These are phyloP conservation scores for Claviceps sp. DNA, from an alignment of 2,329 filamentous ascomycete species.

Conservation along the genomic window DNA sequence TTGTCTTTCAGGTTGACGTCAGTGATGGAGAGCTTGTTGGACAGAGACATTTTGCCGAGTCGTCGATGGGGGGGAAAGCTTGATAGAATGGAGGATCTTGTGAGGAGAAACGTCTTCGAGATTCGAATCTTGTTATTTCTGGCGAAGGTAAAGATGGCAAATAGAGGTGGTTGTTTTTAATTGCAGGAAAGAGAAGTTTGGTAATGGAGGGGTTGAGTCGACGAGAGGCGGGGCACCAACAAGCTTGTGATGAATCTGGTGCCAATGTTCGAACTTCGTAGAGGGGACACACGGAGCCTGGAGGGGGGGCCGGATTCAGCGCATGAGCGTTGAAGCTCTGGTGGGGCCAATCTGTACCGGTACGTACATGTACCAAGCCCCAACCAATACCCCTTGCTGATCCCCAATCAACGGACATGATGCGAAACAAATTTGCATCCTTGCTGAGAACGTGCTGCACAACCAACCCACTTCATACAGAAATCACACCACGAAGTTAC, in stretches of 20 bases:
- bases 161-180: background rate
- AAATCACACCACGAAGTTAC: too few relatives aligned
- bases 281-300: too few relatives aligned
- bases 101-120: background rate
- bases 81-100: background rate
- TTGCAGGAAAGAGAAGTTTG: background rate
- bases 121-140: background rate
- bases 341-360: too few relatives aligned
- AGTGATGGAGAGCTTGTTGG: slow-evolving; percentile 93
- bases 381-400: too few relatives aligned
- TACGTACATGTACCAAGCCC: too few relatives aligned
- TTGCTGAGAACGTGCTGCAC: too few relatives aligned
- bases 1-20: slow-evolving; percentile 97
- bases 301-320: too few relatives aligned
- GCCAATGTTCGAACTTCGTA: too few relatives aligned
- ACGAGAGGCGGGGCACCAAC: slow-evolving; percentile 2
- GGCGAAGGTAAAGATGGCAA: background rate
- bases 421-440: too few relatives aligned
- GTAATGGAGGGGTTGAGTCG: slow-evolving; percentile 5
- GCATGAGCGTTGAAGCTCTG: too few relatives aligned
- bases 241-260: background rate
- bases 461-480: too few relatives aligned
- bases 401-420: too few relatives aligned
- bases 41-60: slow-evolving; percentile 74
- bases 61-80: background rate